Percentiles rank a stretch among this genome's conserved stretches.
Conservation (phyloP, 345 rosid genomes). For the Salix dunnii region DNA sequence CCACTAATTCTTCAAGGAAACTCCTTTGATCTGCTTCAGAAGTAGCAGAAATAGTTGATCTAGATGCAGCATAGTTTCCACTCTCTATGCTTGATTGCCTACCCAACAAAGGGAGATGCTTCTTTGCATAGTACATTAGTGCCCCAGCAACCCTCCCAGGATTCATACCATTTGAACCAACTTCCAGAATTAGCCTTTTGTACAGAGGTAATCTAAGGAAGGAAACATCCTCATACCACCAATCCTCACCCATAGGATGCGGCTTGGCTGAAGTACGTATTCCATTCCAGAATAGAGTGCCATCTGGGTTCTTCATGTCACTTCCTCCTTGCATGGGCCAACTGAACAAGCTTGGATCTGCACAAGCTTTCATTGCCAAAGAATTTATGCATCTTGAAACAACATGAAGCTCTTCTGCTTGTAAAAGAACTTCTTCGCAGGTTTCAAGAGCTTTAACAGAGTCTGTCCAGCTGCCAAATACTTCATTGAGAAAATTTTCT, state of each 20-base stretch:
- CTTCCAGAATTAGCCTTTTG: slow-evolving; percentile 61
- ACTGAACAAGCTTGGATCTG: slow-evolving; percentile 56
- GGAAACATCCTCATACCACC: slow-evolving; percentile 89
- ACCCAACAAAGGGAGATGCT: slow-evolving; percentile 67
- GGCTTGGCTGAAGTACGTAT: slow-evolving; percentile 39
- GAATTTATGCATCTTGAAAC: slow-evolving; percentile 75
- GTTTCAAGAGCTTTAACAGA: slow-evolving; percentile 66
- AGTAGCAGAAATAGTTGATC: slow-evolving; percentile 26
- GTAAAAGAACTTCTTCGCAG: slow-evolving; percentile 54
- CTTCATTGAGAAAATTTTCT: slow-evolving; percentile 59
- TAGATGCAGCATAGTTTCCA: slow-evolving; percentile 24
- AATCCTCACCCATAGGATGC: slow-evolving; percentile 44
- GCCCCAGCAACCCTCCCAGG: slow-evolving; percentile 58
- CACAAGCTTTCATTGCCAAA: slow-evolving; percentile 74
- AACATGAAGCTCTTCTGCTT: slow-evolving; percentile 74
- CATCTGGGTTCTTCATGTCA: slow-evolving; percentile 31
- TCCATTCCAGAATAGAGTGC: slow-evolving; percentile 64
- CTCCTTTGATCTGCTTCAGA: slow-evolving; percentile 47
- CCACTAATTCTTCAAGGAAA: slow-evolving; percentile 75
- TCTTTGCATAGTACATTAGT: slow-evolving; percentile 56
- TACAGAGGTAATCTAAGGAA: slow-evolving; percentile 49
- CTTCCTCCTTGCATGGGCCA: slow-evolving; percentile 49
- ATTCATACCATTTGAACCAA: slow-evolving; percentile 53
- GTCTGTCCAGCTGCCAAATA: slow-evolving; percentile 63
- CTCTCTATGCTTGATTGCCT: slow-evolving; percentile 39